Conservation (phyloP, 345 rosid genomes). For the Salix caprea region DNA sequence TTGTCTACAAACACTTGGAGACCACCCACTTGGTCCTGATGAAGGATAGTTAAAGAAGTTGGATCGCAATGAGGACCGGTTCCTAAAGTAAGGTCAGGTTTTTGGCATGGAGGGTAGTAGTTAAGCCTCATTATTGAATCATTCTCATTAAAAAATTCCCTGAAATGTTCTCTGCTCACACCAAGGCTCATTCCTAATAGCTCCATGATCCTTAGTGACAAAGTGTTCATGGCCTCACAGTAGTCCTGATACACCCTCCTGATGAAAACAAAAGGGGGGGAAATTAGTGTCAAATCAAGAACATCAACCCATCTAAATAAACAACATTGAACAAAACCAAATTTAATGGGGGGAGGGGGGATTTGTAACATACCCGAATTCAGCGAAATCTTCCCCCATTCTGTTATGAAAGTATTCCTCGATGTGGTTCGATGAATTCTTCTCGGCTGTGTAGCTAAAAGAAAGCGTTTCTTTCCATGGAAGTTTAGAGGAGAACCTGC, state of each 20-base stretch:
- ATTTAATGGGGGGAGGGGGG: neutral
- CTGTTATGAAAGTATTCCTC: constrained; percentile 48
- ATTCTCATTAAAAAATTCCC: constrained; percentile 67
- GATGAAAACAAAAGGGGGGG: neutral
- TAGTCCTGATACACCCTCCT: constrained; percentile 79
- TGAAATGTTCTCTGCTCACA: constrained; percentile 46
- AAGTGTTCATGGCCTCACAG: constrained; percentile 75
- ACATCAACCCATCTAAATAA: neutral
- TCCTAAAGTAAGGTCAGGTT: constrained; percentile 87
- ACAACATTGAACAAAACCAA: neutral
- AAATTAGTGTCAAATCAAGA: neutral
- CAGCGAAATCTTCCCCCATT: constrained; percentile 61
- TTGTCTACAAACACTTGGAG: constrained; percentile 89
- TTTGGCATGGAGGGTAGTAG: constrained; percentile 92
- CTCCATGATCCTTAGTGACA: constrained; percentile 91
- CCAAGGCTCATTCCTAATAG: constrained; percentile 76
- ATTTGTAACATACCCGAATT: constrained; percentile 51
- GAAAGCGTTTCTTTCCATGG: constrained; percentile 99
- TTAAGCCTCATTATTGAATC: constrained; percentile 98
- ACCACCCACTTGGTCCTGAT: constrained; percentile 91
- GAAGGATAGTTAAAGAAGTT: constrained; percentile 93
- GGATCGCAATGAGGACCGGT: constrained; percentile 99
- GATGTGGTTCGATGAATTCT: constrained; percentile 38
- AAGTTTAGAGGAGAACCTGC: constrained; percentile 79
- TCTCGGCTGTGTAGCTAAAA: constrained; percentile 51